Conservation (phyloP, 768 basidiomycete species). For the Suillus occidentalis region DNA sequence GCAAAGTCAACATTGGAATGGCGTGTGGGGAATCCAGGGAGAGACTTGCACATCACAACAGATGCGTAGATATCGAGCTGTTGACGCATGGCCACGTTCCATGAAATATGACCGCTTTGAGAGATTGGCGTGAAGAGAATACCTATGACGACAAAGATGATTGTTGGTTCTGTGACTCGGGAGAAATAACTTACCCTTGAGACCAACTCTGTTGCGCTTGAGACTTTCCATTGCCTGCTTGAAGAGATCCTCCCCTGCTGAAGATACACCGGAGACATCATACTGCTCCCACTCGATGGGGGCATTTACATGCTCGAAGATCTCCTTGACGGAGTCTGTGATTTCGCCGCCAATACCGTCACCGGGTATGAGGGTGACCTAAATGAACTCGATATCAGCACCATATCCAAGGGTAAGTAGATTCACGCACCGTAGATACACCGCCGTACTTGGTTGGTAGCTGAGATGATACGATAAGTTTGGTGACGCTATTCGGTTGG, state of each 20-base stretch:
- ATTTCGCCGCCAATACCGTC: conserved; percentile 98
- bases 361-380: conserved; percentile 97
- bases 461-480: conserved; percentile 38
- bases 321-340: conserved; percentile 97
- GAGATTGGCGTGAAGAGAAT: conserved; percentile 99
- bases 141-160: conserved; percentile 46
- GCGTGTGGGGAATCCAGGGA: conserved; percentile 93
- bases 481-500: conserved; percentile 6
- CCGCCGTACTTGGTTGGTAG: conserved; percentile 89
- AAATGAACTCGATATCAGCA: conserved; percentile 25
- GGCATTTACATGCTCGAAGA: conserved; percentile 95
- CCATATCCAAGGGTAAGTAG: conserved; percentile 5
- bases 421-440: conserved; percentile 69
- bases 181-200: conserved; percentile 71
- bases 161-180: conserved; percentile 9
- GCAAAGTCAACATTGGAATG: conserved; percentile 98
- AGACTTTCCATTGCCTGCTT: conserved; percentile 97
- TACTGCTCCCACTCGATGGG: conserved; percentile 99
- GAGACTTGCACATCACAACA: conserved; percentile 96
- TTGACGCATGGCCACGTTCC: conserved; percentile 99
- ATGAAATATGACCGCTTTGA: conserved; percentile 94
- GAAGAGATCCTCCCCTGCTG: conserved; percentile 92
- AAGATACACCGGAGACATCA: conserved; percentile 95
- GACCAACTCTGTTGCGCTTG: conserved; percentile 95
- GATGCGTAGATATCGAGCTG: conserved; percentile 99